phyloP scores from a whole-genome alignment of 768 basidiomycete species.

The Suillus tomentosus region DNA sequence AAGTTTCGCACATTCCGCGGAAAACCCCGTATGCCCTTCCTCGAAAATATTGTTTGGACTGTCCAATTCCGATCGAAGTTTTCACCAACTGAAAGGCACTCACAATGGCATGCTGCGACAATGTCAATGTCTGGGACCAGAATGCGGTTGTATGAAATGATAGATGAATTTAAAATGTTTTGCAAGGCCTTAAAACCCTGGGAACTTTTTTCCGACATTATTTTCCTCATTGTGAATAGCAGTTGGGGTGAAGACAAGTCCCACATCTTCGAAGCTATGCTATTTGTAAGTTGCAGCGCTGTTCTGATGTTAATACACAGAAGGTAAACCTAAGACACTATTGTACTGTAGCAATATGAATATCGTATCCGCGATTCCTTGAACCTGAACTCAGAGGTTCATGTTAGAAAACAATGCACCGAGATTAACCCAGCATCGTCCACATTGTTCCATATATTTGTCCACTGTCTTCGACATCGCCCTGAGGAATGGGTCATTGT shows the following conservation, averaged over 20 bases:
- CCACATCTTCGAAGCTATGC: no score
- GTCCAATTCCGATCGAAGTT: slow-evolving; percentile 38
- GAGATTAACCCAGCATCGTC: slow-evolving; percentile 88
- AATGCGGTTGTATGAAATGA: slow-evolving; percentile 66
- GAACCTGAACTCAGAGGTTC: slow-evolving; percentile 47
- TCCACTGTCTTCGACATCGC: slow-evolving; percentile 61
- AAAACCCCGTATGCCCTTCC: no score
- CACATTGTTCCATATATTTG: slow-evolving; percentile 85
- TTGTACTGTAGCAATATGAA: no score
- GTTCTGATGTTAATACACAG: no score
- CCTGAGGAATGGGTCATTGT: slow-evolving; percentile 54
- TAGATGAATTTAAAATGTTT: slow-evolving; percentile 14
- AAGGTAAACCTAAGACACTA: no score
- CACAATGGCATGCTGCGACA: slow-evolving; percentile 16
- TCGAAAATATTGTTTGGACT: slow-evolving; percentile 42
- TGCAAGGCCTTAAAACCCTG: no score
- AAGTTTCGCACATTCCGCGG: no score
- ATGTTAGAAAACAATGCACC: slow-evolving; percentile 79
- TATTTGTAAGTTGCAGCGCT: no score
- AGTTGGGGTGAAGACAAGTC: no score
- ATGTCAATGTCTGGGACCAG: slow-evolving; percentile 41
- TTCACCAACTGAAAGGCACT: background rate
- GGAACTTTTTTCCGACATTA: no score
- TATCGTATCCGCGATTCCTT: background rate
- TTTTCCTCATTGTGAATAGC: no score